These are phyloP conservation scores for Cystobasidium sp. DNA, from an alignment of 1,284 basidiomycete species.

Conservation along the genomic window DNA sequence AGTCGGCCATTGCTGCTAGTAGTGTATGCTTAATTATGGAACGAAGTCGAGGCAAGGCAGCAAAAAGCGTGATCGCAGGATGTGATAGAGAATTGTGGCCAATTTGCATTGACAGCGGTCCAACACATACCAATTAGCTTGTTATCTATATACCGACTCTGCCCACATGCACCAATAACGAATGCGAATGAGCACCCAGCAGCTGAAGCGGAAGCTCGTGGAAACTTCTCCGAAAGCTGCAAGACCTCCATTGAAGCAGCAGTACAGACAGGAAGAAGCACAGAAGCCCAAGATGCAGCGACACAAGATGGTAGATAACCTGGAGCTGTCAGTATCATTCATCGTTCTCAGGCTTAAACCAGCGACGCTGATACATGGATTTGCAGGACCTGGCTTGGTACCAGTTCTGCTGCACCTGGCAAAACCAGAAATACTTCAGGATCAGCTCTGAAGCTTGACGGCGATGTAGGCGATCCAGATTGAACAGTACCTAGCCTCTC, in stretches of 20 bases:
- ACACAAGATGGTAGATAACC: constrained; percentile 28
- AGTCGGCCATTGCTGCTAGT: constrained; percentile 21
- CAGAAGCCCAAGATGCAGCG: constrained; percentile 6
- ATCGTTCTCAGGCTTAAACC: not conserved
- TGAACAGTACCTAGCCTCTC: not conserved
- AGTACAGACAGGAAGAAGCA: not conserved
- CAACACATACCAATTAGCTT: too few species aligned
- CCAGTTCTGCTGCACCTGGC: constrained; percentile 49
- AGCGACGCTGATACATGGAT: too few species aligned
- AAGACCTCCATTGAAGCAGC: constrained; percentile 5
- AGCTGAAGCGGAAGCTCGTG: constrained; percentile 27
- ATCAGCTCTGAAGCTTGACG: constrained; percentile 48
- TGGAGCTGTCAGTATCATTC: constrained; percentile 23
- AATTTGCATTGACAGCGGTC: not conserved
- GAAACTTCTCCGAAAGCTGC: constrained; percentile 2
- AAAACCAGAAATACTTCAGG: constrained; percentile 49
- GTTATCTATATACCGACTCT: not conserved
- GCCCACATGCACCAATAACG: constrained; percentile 14
- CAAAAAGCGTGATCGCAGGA: not conserved
- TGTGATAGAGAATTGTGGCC: not conserved
- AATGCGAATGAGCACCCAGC: constrained; percentile 25
- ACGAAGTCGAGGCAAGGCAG: not conserved
- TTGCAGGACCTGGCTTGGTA: constrained; percentile 50
- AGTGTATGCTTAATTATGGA: not conserved
- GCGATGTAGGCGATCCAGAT: constrained; percentile 31